Base-by-base conservation (phyloP, 2,329 filamentous ascomycete genomes). In the Penicillium nordicum region DNA sequence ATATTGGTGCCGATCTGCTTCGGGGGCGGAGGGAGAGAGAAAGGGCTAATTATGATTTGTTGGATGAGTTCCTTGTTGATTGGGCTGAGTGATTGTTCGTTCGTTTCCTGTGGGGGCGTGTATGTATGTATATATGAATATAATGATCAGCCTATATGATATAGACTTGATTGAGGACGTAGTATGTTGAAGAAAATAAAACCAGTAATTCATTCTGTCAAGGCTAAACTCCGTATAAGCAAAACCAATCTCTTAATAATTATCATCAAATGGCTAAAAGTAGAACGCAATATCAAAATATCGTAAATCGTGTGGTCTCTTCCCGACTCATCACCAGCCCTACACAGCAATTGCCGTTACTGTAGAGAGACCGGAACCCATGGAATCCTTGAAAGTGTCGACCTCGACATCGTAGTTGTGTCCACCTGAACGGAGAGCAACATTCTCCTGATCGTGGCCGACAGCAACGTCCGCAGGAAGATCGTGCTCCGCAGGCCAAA, bases 401-500 rank as follows among this genome's bases (percentile, higher is more conserved):
- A 51, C 38, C 29, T 36, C 29, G 8, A 21, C 48, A 9, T 12
- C 6, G 9, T 34, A 44, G 7, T 18, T 21, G 5, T 25, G 21
- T 7, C 4, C 16, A 27, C 37, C 18, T 0, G 34, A 10, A 29
- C 7, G 25, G 11, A 42, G 14, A n/a, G 27, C 36, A 4, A 11
- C 6, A 8, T n/a, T 30, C 12, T 51, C 40, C 4, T 27, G 18
- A 5, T 36, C 29, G 10, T 10, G 29, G 18, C 8, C n/a, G 18
- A 23, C 16, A 50, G 14, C 27, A 23, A 11, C 11, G 3, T 50
- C 46, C 11, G 8, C n/a, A 14, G 36, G 11, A 14, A 49, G 11
- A 30, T 4, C 6, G 25, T 25, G 29, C 48, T 50, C 34, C 16
- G 81, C 80, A 0, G 82, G 82, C 80, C 80, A 84, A 47, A 84